Conservation (phyloP, 352 stramenopile species). For the Globisporangium recalcitrans region DNA sequence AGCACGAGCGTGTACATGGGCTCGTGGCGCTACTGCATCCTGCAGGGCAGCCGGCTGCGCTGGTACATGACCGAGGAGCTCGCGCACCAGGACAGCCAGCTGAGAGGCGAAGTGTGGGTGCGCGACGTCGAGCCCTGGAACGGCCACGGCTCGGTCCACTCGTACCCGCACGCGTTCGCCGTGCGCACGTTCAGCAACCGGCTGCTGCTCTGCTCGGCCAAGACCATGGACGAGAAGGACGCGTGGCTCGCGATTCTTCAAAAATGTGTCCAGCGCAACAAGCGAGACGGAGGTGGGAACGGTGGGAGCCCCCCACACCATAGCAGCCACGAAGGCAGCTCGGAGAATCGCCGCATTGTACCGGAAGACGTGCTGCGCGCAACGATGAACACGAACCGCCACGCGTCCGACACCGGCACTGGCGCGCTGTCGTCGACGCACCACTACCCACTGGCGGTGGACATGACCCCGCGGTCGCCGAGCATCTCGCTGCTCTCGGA, state of each 20-base stretch:
- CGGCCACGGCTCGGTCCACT: conserved; percentile 44
- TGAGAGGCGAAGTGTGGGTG: conserved; percentile 61
- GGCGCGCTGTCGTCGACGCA: no score
- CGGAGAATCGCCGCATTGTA: conserved; percentile 41
- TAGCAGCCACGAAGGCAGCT: conserved; percentile 26
- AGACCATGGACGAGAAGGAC: conserved; percentile 35
- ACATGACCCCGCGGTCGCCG: neutral
- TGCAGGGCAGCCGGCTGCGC: conserved; percentile 50
- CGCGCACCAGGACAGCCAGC: conserved; percentile 36
- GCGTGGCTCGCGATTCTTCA: conserved; percentile 43
- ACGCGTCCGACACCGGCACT: neutral
- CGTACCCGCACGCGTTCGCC: conserved; percentile 55
- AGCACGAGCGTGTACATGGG: conserved; percentile 69
- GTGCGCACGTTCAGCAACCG: conserved; percentile 52
- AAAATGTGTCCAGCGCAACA: conserved; percentile 23
- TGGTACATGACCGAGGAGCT: conserved; percentile 64
- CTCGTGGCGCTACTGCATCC: conserved; percentile 65
- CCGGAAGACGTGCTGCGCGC: conserved; percentile 41
- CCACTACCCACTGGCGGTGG: neutral
- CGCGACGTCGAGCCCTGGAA: conserved; percentile 54
- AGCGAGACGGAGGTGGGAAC: conserved; percentile 11
- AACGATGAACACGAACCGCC: neutral
- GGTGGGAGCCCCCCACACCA: conserved; percentile 12
- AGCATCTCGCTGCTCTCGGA: neutral
- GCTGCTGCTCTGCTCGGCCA: conserved; percentile 55